Evolutionary conservation across 202 grass and related monocot genomes (phyloP).

Genomic region (Cymbopogon flexuosus): DNA sequence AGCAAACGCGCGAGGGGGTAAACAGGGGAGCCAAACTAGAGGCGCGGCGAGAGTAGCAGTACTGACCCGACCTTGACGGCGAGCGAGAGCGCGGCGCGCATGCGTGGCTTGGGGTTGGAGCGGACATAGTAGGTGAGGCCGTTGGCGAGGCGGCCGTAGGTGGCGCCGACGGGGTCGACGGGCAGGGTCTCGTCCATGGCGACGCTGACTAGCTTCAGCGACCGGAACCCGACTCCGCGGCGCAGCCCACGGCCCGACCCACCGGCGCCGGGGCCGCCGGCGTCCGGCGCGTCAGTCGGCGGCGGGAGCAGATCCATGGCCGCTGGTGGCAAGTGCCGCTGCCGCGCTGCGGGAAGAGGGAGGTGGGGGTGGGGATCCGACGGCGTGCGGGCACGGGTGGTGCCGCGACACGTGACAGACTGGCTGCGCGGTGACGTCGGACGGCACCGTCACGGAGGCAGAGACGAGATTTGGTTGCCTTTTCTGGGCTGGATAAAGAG

Average conservation of each 20-base stretch:
- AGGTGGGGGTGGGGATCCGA: not conserved
- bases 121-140: conserved; percentile 94
- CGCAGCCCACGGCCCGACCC: conserved; percentile 29
- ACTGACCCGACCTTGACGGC: conserved; percentile 99
- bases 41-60: not conserved
- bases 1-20: conserved; percentile 1
- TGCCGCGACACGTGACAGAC: conserved; percentile 32
- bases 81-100: conserved; percentile 91
- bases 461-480: not conserved
- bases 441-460: not conserved
- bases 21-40: not conserved
- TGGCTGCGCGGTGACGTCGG: conserved; percentile 35
- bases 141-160: conserved; percentile 75
- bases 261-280: conserved; percentile 32
- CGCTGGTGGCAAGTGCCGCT: not conserved
- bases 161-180: conserved; percentile 62
- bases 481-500: conserved; percentile 14
- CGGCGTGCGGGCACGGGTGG: not conserved
- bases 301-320: conserved; percentile 88
- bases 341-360: not conserved
- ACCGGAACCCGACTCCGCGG: conserved; percentile 80
- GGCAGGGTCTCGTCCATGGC: conserved; percentile 73
- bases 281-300: conserved; percentile 49
- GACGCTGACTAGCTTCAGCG: conserved; percentile 74
- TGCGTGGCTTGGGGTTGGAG: conserved; percentile 80